These are phyloP conservation scores for Ceratobasidium sp. DNA, from an alignment of 1,284 basidiomycete genomes.

Conservation along the genomic window DNA sequence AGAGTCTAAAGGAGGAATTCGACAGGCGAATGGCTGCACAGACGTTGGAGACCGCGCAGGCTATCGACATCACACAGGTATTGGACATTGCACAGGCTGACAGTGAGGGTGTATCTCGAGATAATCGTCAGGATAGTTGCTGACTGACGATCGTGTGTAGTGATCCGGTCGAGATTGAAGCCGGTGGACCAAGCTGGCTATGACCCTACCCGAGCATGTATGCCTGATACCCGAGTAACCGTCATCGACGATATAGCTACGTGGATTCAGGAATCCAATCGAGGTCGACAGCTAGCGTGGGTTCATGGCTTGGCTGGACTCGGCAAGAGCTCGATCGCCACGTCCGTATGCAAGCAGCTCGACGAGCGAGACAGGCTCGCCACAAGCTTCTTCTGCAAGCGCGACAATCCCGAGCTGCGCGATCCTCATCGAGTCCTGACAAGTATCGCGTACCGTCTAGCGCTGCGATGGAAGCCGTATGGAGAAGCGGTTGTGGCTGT, in stretches of 20 bases:
- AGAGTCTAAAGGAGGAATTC: neutral
- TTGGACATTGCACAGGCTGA: no score
- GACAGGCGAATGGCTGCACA: neutral
- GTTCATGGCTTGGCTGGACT: slow-evolving; percentile 52
- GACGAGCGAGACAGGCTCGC: slow-evolving; percentile 49
- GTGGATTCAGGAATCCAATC: neutral
- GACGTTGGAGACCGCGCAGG: no score
- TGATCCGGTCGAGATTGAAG: neutral
- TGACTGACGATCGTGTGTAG: neutral
- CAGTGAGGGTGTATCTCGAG: no score
- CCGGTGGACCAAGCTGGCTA: neutral
- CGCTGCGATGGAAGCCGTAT: slow-evolving; percentile 30
- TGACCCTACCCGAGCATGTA: neutral
- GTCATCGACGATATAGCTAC: neutral
- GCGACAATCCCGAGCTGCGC: slow-evolving; percentile 43
- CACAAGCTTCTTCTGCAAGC: slow-evolving; percentile 56
- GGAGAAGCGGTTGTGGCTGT: neutral
- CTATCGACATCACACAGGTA: no score
- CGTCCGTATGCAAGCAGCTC: slow-evolving; percentile 50
- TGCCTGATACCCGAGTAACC: neutral
- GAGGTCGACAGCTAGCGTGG: slow-evolving; percentile 44
- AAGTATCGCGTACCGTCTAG: slow-evolving; percentile 33
- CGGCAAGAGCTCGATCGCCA: slow-evolving; percentile 52
- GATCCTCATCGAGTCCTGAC: slow-evolving; percentile 30
- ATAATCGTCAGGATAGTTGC: no score